phyloP scores from a whole-genome alignment of 129 eudicot species.

The Centaurea solstitialis region DNA sequence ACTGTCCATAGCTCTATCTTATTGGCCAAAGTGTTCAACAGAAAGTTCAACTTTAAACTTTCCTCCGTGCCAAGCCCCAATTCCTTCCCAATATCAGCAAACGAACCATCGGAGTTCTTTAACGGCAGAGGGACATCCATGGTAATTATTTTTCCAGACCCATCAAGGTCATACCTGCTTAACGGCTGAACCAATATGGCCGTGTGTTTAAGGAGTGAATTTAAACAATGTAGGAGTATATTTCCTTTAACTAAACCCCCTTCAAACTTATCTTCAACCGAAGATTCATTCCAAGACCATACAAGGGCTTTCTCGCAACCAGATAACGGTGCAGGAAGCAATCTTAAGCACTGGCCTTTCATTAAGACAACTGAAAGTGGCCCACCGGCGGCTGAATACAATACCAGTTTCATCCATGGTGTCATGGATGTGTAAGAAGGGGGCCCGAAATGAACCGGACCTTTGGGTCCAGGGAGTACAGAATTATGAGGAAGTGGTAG shows the following conservation, averaged over 20 bases:
- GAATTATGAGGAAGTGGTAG: slow-evolving; percentile 90
- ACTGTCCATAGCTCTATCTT: slow-evolving; percentile 81
- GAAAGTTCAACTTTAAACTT: slow-evolving; percentile 49
- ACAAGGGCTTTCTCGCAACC: slow-evolving; percentile 94
- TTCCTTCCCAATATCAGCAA: slow-evolving; percentile 78
- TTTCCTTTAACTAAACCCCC: slow-evolving; percentile 87
- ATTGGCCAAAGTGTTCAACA: slow-evolving; percentile 51
- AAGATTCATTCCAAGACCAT: slow-evolving; percentile 98
- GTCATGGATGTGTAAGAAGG: slow-evolving; percentile 90
- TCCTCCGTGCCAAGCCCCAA: slow-evolving; percentile 58
- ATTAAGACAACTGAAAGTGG: slow-evolving; percentile 95
- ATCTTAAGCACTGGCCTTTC: slow-evolving; percentile 92
- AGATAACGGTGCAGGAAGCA: slow-evolving; percentile 96
- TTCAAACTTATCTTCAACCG: slow-evolving; percentile 74
- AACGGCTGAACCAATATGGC: slow-evolving; percentile 95
- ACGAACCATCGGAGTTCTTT: slow-evolving; percentile 81
- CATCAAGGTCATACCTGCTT: slow-evolving; percentile 72
- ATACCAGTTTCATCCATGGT: slow-evolving; percentile 95
- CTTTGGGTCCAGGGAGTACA: slow-evolving; percentile 83
- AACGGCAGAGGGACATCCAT: slow-evolving; percentile 88
- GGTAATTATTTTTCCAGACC: slow-evolving; percentile 46
- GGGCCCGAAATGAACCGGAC: slow-evolving; percentile 95
- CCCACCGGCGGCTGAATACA: slow-evolving; percentile 81
- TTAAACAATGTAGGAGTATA: slow-evolving; percentile 87
- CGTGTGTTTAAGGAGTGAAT: slow-evolving; percentile 77